Base-by-base conservation (phyloP, 2,329 filamentous ascomycete species). In the Xylaria digitata region DNA sequence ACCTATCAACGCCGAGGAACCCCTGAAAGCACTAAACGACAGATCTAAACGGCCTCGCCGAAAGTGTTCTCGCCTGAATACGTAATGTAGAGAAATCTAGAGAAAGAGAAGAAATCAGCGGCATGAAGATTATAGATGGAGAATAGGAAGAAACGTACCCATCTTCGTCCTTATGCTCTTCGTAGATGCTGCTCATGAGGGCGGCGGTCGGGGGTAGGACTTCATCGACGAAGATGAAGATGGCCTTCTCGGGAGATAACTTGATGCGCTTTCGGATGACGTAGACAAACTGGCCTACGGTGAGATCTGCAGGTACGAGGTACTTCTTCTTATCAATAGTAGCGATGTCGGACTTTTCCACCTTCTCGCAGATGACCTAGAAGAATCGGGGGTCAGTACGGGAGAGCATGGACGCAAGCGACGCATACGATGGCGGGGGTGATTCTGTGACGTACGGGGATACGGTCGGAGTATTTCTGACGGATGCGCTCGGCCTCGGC, bases 291-390 rank as follows among this genome's bases (percentile, higher is more conserved):
- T 99, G 96, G 77, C 96, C 96, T 71, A 99, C 96, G 70, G 96
- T 99, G 79, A 99, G 89, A 80, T 99, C 96, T 75, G 96, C 94
- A 15, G 96, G 96, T 32, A 99, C 96, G 55, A 99, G 89, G 79
- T 99, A 99, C 86, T 99, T 99, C 90, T 99, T 99, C 91, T 99
- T 99, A 85, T 99, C 96, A 87, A 99, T 99, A 74, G 96, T 98
- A 68, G 96, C 96, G 76, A 99, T 99, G 80, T 99, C 96, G 70
- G 92, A 96, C 86, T 97, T 98, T 85, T 99, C 96, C 75, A 98
- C 95, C 87, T 98, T 98, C 84, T 98, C 96, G 87, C 96, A 99
- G 81, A 99, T 99, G 71, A 99, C 95, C 94, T 97, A 76, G 74
- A 70, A 42, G 7, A 32, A 15, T 21, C 17, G 9, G 26, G 62